Evolutionary conservation across 2,329 filamentous ascomycete genomes (phyloP).

Genomic region (Fusarium setosum): DNA sequence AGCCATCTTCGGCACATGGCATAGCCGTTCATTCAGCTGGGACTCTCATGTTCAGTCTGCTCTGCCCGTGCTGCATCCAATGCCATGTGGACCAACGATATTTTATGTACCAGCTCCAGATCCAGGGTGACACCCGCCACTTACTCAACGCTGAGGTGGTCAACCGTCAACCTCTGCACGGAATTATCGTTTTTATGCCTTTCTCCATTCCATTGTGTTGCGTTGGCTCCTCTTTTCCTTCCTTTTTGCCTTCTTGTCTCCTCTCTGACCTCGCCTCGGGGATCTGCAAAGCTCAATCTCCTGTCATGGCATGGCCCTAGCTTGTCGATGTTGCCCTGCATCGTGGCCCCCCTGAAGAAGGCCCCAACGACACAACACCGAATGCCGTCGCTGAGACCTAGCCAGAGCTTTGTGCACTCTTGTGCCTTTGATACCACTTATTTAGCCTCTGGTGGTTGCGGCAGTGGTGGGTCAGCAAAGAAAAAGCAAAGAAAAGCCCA

Average conservation of each 20-base stretch:
- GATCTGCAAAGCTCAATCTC: background rate
- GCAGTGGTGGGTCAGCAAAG: conserved; percentile 22
- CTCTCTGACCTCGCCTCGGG: background rate
- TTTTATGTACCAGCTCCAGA: background rate
- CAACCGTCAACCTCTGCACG: background rate
- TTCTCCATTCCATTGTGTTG: background rate
- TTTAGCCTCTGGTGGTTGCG: conserved; percentile 23
- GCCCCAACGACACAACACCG: background rate
- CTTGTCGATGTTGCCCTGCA: background rate
- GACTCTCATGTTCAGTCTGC: background rate
- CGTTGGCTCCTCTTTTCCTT: background rate
- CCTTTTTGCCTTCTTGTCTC: background rate
- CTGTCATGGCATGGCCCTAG: background rate
- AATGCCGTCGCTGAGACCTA: background rate
- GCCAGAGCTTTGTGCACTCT: conserved; percentile 5
- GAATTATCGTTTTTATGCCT: background rate
- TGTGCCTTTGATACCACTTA: conserved; percentile 9
- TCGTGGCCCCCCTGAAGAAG: background rate
- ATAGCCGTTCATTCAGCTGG: background rate
- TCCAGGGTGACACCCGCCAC: conserved; percentile 2
- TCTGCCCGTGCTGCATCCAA: background rate
- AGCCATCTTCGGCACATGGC: background rate
- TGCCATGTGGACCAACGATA: background rate
- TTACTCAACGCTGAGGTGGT: background rate
- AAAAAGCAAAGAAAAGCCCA: background rate